These are phyloP conservation scores for Eragrostis tef DNA, from an alignment of 202 grass and related monocot species.

Conservation along the genomic window DNA sequence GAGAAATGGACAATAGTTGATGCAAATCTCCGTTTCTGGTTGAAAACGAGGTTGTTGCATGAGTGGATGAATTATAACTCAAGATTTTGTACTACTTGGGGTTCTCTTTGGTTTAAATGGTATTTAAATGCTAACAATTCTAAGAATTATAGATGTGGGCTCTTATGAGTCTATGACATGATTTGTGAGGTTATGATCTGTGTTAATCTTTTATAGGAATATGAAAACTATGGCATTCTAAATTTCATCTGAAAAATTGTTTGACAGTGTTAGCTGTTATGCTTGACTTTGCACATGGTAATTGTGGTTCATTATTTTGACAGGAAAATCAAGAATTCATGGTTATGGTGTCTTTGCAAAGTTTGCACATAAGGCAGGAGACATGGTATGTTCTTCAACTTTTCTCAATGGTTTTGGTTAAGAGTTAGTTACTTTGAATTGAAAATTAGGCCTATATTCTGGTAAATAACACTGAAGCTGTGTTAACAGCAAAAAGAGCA, in stretches of 20 bases:
- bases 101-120: slow-evolving; percentile 18
- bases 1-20: slow-evolving; percentile 24
- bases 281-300: slow-evolving; percentile 24
- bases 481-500: slow-evolving; percentile 29
- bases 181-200: slow-evolving; percentile 6
- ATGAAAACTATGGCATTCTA: slow-evolving; percentile 4
- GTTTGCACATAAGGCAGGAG: slow-evolving; percentile 88
- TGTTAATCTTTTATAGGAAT: not conserved
- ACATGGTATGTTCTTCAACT: slow-evolving; percentile 74
- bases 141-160: not conserved
- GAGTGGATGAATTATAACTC: slow-evolving; percentile 32
- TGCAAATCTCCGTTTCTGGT: slow-evolving; percentile 25
- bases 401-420: slow-evolving; percentile 43
- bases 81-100: slow-evolving; percentile 34
- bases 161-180: not conserved
- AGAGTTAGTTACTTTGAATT: slow-evolving; percentile 29
- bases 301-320: slow-evolving; percentile 36
- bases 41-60: slow-evolving; percentile 8
- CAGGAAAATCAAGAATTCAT: slow-evolving; percentile 99
- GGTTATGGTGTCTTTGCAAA: slow-evolving; percentile 98
- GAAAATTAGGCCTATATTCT: not conserved
- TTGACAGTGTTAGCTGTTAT: not conserved
- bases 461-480: not conserved
- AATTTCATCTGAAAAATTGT: slow-evolving; percentile 16
- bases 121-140: slow-evolving; percentile 14